Evolutionary conservation across 1,284 basidiomycete species (phyloP).

Genomic region (Leccinum angustisporum): DNA sequence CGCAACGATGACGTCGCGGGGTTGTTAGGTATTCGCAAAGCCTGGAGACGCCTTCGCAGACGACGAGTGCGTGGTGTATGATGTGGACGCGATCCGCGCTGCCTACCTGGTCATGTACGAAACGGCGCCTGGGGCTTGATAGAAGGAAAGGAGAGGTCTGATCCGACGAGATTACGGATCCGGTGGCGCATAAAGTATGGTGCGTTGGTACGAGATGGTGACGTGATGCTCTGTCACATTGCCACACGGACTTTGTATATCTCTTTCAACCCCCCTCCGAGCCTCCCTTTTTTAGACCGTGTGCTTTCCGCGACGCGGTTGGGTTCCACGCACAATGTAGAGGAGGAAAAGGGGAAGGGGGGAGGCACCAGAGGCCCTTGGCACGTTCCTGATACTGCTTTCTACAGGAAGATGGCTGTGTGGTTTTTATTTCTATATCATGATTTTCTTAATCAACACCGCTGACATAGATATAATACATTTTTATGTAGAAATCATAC

Average conservation of each 20-base stretch:
- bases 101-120: conserved; percentile 31
- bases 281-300: neutral
- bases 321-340: too few species aligned
- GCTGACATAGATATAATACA: neutral
- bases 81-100: conserved; percentile 25
- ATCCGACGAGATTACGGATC: too few species aligned
- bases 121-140: conserved; percentile 1
- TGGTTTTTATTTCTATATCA: neutral
- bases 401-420: neutral
- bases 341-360: neutral
- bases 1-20: neutral
- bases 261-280: too few species aligned
- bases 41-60: conserved; percentile 18
- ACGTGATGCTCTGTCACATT: neutral
- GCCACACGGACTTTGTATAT: neutral
- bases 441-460: neutral
- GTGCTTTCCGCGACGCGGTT: neutral
- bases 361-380: too few species aligned
- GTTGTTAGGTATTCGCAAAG: conserved; percentile 18
- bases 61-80: conserved; percentile 29
- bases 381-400: too few species aligned
- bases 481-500: neutral
- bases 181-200: too few species aligned
- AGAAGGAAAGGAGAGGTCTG: neutral
- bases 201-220: too few species aligned